phyloP scores from a whole-genome alignment of 1,284 basidiomycete species.

The Trichosporon faecale region DNA sequence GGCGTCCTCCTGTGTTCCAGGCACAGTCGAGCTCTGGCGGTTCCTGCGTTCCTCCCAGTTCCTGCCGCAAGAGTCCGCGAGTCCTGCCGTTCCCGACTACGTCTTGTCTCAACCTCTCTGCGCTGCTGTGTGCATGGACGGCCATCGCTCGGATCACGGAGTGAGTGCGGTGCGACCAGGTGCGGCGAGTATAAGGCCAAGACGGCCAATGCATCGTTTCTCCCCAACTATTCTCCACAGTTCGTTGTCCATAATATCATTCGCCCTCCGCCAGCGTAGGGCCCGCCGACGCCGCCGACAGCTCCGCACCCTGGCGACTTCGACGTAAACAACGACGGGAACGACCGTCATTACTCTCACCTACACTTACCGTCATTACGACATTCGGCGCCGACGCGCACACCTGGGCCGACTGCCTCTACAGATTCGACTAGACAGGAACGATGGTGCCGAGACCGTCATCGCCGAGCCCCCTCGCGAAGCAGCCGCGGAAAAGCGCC shows the following conservation, averaged over 20 bases:
- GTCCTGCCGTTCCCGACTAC: conserved; percentile 9
- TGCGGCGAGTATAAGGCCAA: not conserved
- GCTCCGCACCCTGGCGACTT: not conserved
- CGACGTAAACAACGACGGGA: not conserved
- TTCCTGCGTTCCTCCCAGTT: not conserved
- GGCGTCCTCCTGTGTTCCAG: not conserved
- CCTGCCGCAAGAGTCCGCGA: not conserved
- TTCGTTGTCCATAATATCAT: not conserved
- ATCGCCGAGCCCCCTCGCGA: not conserved
- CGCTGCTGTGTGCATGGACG: not conserved
- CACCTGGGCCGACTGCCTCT: not conserved
- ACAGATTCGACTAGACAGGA: not conserved
- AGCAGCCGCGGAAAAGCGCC: not conserved
- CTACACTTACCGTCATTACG: not conserved
- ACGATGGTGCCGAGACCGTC: not conserved
- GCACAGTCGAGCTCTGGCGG: not conserved
- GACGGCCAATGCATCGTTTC: not conserved
- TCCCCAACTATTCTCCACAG: not conserved
- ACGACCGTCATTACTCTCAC: not conserved
- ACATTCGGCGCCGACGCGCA: not conserved
- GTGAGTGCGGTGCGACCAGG: no score
- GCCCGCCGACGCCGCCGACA: not conserved
- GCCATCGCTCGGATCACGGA: not conserved
- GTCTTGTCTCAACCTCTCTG: not conserved
- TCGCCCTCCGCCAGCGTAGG: not conserved